A percentile compares a stretch with the other conserved stretches of the same genome.
phyloP scores from a whole-genome alignment of 352 stramenopile species.

The Globisporangium okanoganense region DNA sequence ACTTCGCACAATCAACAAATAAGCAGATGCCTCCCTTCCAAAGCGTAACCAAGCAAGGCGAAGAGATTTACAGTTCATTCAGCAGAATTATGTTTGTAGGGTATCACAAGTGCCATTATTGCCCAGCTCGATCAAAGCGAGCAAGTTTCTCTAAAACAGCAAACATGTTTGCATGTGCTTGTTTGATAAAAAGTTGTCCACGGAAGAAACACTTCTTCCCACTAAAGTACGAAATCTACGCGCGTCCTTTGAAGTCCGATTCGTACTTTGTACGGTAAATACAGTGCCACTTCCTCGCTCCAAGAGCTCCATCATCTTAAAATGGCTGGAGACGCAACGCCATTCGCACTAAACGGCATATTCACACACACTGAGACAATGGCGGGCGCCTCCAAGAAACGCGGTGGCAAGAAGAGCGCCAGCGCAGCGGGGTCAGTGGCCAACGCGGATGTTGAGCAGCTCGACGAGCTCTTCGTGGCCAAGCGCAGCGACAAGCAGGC shows the following conservation, averaged over 20 bases:
- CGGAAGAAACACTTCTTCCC: no score
- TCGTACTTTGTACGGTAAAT: not conserved
- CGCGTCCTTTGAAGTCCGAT: not conserved
- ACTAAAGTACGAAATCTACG: not conserved
- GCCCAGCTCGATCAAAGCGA: no score
- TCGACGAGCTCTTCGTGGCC: conserved; percentile 33
- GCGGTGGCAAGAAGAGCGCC: conserved; percentile 12
- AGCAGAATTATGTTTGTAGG: no score
- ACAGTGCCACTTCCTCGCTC: not conserved
- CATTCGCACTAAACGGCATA: not conserved
- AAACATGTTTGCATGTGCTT: no score
- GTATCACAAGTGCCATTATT: no score
- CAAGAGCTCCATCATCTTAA: not conserved
- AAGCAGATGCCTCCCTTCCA: no score
- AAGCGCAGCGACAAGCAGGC: conserved; percentile 16
- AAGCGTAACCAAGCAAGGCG: no score
- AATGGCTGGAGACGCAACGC: conserved; percentile 12
- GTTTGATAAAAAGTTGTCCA: no score
- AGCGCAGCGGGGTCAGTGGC: not conserved
- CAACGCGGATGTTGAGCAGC: not conserved
- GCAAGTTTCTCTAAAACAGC: no score
- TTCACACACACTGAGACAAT: not conserved
- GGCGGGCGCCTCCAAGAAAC: conserved; percentile 9
- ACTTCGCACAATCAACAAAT: no score
- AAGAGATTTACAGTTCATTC: no score